Evolutionary conservation across 805 yeast genomes (phyloP).

Genomic region (Torulaspora gathmanii): DNA sequence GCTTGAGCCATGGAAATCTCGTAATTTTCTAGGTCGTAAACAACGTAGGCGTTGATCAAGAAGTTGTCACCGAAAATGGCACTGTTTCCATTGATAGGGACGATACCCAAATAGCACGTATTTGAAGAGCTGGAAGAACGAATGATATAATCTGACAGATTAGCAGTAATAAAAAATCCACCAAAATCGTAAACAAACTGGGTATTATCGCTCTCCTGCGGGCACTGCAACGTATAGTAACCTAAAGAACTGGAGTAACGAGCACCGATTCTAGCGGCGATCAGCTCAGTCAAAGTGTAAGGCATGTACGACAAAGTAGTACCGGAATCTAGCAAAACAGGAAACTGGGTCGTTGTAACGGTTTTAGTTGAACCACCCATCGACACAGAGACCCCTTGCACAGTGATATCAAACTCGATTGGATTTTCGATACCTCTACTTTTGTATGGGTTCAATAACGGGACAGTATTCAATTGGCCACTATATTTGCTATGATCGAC

Average conservation of each 20-base stretch:
- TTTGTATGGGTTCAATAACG: conserved; percentile 38
- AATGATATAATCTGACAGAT: conserved; percentile 38
- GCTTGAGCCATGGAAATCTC: conserved; percentile 56
- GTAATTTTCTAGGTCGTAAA: conserved; percentile 55
- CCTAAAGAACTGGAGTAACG: conserved; percentile 40
- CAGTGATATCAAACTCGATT: conserved; percentile 34
- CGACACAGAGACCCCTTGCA: conserved; percentile 33
- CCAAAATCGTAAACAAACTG: conserved; percentile 51
- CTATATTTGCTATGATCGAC: conserved; percentile 58
- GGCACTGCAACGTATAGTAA: conserved; percentile 47
- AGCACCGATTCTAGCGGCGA: conserved; percentile 44
- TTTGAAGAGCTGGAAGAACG: conserved; percentile 11
- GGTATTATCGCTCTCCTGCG: conserved; percentile 29
- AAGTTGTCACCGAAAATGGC: conserved; percentile 54
- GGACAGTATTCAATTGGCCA: conserved; percentile 48
- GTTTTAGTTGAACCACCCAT: conserved; percentile 28
- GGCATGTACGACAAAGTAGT: conserved; percentile 46
- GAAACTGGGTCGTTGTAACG: conserved; percentile 27
- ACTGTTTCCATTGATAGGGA: conserved; percentile 24
- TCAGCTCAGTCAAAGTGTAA: conserved; percentile 28
- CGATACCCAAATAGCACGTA: conserved; percentile 45
- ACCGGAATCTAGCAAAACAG: conserved; percentile 45
- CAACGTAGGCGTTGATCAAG: conserved; percentile 56
- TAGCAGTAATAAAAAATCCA: conserved; percentile 52
- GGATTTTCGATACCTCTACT: conserved; percentile 17